Evolutionary conservation across 1,284 basidiomycete species (phyloP), one percentile per base, ranked within the genome.

Genomic region (Mycena sp.): DNA sequence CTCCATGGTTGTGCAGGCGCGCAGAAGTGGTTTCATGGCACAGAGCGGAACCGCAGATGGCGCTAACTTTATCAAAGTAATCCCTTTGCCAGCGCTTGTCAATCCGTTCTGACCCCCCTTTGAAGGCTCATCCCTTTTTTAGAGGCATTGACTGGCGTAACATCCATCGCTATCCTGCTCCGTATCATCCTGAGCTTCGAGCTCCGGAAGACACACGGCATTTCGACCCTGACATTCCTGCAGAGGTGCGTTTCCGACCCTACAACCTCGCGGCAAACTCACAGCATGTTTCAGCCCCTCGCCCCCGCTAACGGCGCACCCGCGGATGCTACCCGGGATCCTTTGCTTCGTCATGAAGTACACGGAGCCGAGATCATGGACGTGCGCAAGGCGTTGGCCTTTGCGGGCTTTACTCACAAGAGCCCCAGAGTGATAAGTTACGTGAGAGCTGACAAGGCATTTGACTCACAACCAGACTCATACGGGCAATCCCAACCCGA

Each of bases 191-290:
- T 17, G 89, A 94, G 59, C 85, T 99, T 56, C 80, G 74, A 43
- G 81, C 86, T 64, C 90, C 91, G 28, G 92, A 91, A 71, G 94
- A 98, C 77, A 97, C 95, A 26, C 83, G 87, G 67, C 94, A 97
- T 76, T 96, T 97, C 70, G 94, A 96, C 77, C 89, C 93, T 62
- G 95, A 96, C 76, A 98, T 98, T 67, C 94, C 94, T 30, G 80
- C 92, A 49, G 93, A 96, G 86, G 93, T 93, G 78, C 76, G 89
- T 74, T 50, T 71, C 65, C 68, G 52, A 48, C 61, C 50, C 69
- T 54, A 60, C 67, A 71, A 70, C 64, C 58, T 61, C 58, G 67
- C 67, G 65, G 69, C 58, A 62, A 23, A 64, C 70, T 71, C 63
- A 58, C 45, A 68, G 71, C 72, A 56, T 76, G 77, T 80, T 79